phyloP scores from a whole-genome alignment of 345 rosid genomes.

The Erysimum cheiranthoides region DNA sequence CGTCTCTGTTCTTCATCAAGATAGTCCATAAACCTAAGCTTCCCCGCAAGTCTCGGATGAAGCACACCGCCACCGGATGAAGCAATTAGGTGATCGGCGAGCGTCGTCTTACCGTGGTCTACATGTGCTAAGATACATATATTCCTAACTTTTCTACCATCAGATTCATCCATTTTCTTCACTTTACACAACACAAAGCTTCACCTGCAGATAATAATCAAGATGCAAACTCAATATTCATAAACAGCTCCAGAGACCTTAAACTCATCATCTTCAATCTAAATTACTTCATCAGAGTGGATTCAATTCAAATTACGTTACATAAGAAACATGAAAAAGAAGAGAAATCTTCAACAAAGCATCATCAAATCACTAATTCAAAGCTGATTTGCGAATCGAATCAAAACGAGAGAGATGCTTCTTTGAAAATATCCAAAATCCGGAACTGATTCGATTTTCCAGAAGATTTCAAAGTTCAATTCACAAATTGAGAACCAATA shows the following conservation, averaged over 20 bases:
- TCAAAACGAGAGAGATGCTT: too few relatives aligned
- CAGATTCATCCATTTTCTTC: conserved; percentile 54
- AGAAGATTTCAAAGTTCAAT: too few relatives aligned
- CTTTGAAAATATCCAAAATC: background rate
- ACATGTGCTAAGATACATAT: conserved; percentile 92
- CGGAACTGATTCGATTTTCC: too few relatives aligned
- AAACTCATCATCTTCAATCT: background rate
- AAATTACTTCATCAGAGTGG: conserved; percentile 12
- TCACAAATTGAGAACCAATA: too few relatives aligned
- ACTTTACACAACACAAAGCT: background rate
- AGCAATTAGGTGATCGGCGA: conserved; percentile 92
- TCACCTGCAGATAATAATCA: conserved; percentile 28
- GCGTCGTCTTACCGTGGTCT: conserved; percentile 96
- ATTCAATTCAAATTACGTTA: conserved; percentile 3
- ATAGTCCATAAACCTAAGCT: conserved; percentile 85
- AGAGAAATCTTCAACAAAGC: background rate
- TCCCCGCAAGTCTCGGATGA: conserved; percentile 85
- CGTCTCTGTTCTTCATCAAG: conserved; percentile 96
- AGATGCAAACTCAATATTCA: background rate
- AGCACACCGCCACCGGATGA: conserved; percentile 79
- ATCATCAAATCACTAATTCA: background rate
- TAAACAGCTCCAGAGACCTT: background rate
- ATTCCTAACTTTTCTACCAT: conserved; percentile 62
- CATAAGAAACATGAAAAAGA: background rate
- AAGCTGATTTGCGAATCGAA: background rate